Evolutionary conservation across 2,329 filamentous ascomycete genomes (phyloP), one percentile per base, ranked within the genome.

Genomic region (Camillea tinctor): DNA sequence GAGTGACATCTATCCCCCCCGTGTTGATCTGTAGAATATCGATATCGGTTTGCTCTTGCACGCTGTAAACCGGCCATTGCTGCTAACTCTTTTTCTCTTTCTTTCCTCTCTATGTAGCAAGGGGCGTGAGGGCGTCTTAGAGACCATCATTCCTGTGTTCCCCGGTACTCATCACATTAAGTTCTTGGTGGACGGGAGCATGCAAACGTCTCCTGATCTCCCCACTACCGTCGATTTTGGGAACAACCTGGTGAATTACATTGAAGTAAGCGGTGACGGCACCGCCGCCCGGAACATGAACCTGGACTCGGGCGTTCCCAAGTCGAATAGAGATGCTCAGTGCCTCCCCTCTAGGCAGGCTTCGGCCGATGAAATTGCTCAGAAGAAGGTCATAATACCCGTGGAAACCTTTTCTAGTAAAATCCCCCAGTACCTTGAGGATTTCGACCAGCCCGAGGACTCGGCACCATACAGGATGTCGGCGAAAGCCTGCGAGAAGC

Each of bases 161-260:
- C 93, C 94, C 3, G 95, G 95, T 67, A 99, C 95, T 4, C 94
- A 99, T 74, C 95, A 99, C 79, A 84, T 99, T 71, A 94, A 96
- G 72, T 99, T 98, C 78, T 84, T 99, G 67, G 93, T 97, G 55
- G 94, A 98, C 77, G 91, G 91, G 60, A 89, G 94, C 71, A 97
- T 97, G 92, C 86, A 89, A 73, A 95, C 93, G 15, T 95, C 92
- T 17, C 88, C 91, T 61, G 87, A 90, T 65, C 82, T 97, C 58
- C 94, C 95, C 15, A 98, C 95, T 0, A 96, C 95, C 1, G 95
- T 99, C 60, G 95, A 99, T 75, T 97, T 96, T 74, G 96, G 93
- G 65, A 98, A 98, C 78, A 96, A 97, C 73, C 82, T 99, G 19
- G 94, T 99, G 76, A 99, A 99, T 77, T 99, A 98, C 74, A 92